phyloP scores from a whole-genome alignment of 192 early-diverging fungal species.

The Mortierella antarctica region DNA sequence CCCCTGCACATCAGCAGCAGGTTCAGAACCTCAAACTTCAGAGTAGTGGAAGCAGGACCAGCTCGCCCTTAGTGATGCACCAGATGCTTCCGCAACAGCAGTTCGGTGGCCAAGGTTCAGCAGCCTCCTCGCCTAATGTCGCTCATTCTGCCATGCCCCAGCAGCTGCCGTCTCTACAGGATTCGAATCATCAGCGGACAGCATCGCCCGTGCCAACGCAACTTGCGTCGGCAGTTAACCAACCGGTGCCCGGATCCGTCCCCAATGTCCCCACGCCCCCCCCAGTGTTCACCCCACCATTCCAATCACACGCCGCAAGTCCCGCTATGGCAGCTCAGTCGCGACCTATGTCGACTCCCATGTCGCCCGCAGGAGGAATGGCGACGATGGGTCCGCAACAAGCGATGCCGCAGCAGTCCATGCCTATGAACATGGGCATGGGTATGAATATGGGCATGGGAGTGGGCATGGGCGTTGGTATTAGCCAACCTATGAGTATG shows the following conservation, averaged over 20 bases:
- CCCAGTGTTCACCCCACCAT: conserved; percentile 1
- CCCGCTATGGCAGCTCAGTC: conserved; percentile 9
- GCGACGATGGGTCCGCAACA: background rate
- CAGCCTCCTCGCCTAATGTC: conserved; percentile 30
- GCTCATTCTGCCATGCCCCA: conserved; percentile 12
- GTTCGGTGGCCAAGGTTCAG: conserved; percentile 14
- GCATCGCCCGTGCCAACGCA: conserved; percentile 16
- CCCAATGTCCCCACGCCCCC: background rate
- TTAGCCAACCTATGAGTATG: conserved; percentile 26
- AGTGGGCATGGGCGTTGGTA: conserved; percentile 19
- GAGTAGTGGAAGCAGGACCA: conserved; percentile 18
- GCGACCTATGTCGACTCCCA: conserved; percentile 4
- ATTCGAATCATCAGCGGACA: background rate
- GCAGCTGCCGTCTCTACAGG: background rate
- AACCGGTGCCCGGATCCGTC: background rate
- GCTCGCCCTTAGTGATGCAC: conserved; percentile 18
- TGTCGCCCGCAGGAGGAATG: conserved; percentile 10
- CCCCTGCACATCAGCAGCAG: conserved; percentile 34
- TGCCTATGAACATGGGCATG: conserved; percentile 5
- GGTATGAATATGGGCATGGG: conserved; percentile 5
- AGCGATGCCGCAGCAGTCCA: background rate
- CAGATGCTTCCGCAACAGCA: conserved; percentile 28
- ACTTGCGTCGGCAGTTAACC: background rate
- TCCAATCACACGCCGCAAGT: conserved; percentile 21
- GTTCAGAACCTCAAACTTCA: conserved; percentile 15